phyloP scores from a whole-genome alignment of 2,329 filamentous ascomycete genomes.

The Lecanicillium sp. region DNA sequence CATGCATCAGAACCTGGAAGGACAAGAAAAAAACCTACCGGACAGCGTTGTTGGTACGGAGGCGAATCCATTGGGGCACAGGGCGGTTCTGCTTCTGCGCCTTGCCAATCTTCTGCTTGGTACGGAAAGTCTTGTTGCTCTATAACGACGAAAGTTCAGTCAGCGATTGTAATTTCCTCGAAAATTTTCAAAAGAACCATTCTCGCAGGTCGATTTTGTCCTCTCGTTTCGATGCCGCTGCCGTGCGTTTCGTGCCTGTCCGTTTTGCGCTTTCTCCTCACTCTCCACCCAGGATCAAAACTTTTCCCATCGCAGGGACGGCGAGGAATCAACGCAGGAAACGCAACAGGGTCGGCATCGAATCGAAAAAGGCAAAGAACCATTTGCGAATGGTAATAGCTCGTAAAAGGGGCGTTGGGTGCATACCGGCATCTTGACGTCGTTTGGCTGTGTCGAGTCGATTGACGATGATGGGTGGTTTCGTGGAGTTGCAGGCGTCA shows the following conservation, averaged over 20 bases:
- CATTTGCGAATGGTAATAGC: neutral
- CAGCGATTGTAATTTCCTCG: conserved; percentile 12
- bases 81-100: conserved; percentile 99
- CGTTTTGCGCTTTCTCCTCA: no score
- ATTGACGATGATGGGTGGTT: conserved; percentile 24
- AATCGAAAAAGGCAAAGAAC: neutral
- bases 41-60: conserved; percentile 98
- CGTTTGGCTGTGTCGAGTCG: conserved; percentile 28
- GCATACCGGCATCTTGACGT: conserved; percentile 35
- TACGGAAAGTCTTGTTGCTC: conserved; percentile 99
- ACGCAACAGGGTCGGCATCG: no score
- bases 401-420: conserved; percentile 10
- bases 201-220: neutral
- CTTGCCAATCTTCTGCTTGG: conserved; percentile 99
- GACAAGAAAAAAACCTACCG: conserved; percentile 76
- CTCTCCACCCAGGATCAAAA: no score
- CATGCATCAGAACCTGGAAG: no score
- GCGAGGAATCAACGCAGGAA: no score
- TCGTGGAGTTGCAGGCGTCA: conserved; percentile 18
- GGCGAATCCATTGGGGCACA: conserved; percentile 99
- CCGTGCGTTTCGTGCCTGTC: no score
- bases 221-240: neutral
- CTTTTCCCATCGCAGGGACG: neutral
- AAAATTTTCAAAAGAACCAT: conserved; percentile 1
- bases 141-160: conserved; percentile 32